Base-by-base conservation (phyloP, 2,329 filamentous ascomycete species). In the Volutella citrinella region DNA sequence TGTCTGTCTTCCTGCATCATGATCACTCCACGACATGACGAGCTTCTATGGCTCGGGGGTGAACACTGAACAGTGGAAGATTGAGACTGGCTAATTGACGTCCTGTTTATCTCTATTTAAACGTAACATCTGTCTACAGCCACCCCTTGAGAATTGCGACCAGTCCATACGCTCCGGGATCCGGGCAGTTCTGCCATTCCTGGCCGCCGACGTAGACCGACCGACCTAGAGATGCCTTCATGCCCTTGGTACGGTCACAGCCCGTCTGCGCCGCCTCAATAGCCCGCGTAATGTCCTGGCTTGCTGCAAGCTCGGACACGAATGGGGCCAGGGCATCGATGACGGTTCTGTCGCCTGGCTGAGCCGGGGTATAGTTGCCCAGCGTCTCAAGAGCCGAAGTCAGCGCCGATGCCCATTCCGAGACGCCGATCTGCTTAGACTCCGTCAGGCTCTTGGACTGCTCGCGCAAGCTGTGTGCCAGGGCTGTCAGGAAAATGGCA, bases 301-400 rank as follows among this genome's bases (percentile, higher is more conserved):
- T 74, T 36, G 68, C 63, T 5, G 60, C 62, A 7, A 87, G 62
- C 1, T 69, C 74, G 20, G 76, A 66, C 20, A 84, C 74, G 54
- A 87, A 89, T 4, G 84, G 84, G 32, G 76, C 69, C 29, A 89
- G 63, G 2, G 83, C 82, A 62, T 89, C 84, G 30, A 89, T 74
- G 20, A 89, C 59, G 2, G 84, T 89, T 15, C 84, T 68, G 50
- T 89, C 84, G 6, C 84, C 84, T 2, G 76, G 74, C 47, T 79
- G 74, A 3, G 84, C 84, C 3, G 83, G 82, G 3, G 84, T 89
- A 53, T 87, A 87, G 45, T 72, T 80, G 24, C 64, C 69, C 36
- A 88, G 63, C 6, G 71, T 71, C 17, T 66, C 56, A 25, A 80
- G 64, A 1, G 80, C 76, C 36, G 71, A 66, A 24, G 72, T 60